phyloP scores from a whole-genome alignment of 73 alveolate species.

The Paramecium bursaria region DNA sequence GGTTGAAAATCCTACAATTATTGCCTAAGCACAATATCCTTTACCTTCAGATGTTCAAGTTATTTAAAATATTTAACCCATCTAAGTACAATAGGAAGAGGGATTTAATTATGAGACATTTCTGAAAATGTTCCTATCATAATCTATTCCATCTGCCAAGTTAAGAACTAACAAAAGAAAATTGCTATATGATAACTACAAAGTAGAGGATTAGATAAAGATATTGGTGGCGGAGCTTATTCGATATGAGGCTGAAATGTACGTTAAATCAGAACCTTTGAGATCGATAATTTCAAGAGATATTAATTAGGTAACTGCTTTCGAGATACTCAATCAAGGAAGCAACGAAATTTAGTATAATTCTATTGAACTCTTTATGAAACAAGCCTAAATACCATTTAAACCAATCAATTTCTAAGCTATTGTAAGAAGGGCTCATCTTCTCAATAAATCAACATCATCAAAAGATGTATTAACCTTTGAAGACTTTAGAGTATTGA shows the following conservation, averaged over 20 bases:
- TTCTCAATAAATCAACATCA: background rate
- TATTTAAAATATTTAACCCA: background rate
- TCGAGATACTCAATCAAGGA: slow-evolving; percentile 12
- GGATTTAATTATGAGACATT: slow-evolving; percentile 25
- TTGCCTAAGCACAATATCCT: background rate
- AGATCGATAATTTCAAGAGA: background rate
- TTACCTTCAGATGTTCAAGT: slow-evolving; percentile 34
- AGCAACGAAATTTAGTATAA: background rate
- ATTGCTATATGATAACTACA: background rate
- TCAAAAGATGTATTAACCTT: background rate
- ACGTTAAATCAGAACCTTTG: background rate
- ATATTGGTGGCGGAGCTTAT: background rate
- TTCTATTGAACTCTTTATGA: slow-evolving; percentile 29
- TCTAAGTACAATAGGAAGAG: slow-evolving; percentile 6
- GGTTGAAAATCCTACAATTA: background rate
- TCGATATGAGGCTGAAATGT: background rate
- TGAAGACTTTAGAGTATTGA: slow-evolving; percentile 21
- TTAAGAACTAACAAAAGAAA: slow-evolving; percentile 2
- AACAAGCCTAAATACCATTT: slow-evolving; percentile 15
- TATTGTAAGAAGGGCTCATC: background rate
- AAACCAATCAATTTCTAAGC: background rate
- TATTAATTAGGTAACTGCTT: slow-evolving; percentile 8
- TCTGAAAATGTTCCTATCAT: background rate
- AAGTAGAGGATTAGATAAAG: background rate
- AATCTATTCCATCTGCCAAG: slow-evolving; percentile 14